Base-by-base conservation (phyloP, 192 early-diverging fungal genomes). In the Mortierella alpina region DNA sequence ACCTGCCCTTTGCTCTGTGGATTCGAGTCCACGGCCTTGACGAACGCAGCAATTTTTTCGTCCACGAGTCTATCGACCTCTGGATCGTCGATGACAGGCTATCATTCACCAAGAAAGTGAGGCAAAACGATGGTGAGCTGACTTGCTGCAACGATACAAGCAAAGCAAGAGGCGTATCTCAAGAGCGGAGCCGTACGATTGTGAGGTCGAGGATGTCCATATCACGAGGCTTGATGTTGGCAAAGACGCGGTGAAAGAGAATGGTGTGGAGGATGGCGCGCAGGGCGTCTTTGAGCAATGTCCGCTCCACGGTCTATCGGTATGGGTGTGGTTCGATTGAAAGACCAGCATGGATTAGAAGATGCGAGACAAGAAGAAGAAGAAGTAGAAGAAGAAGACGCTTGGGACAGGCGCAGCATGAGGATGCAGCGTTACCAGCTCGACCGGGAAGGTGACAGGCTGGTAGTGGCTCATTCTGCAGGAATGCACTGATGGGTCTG, bases 201-300 rank as follows among this genome's bases (percentile, higher is more conserved):
- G 88, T 87, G 10, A 86, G 70, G 52, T 89, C 86, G 45, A 91
- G 74, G 52, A 89, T 75, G 48, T 83, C 75, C 20, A 88, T 75
- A 63, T 91, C 89, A 44, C 75, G 77, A 18, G 89, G 89, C 31
- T 69, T 83, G 62, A 91, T 75, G 55, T 84, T 91, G 39, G 80
- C 73, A 58, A 90, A 83, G 18, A 90, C 68, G 39, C 89, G 68
- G 85, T 91, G 89, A 63, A 91, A 91, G 57, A 89, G 84, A 44
- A 91, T 88, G 4, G 89, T 85, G 63, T 91, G 89, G 7, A 91
- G 66, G 17, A 91, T 64, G 31, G 87, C 88, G 8, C 66, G 69
- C 49, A 80, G 70, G 15, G 66, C 70, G 3, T 71, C 64, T 12
- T 63, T 72, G 42, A 80, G 70, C 22, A 68, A 68, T 15, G 50